Base-by-base conservation (phyloP, 805 yeast genomes). In the Ogataea paradorogensis region DNA sequence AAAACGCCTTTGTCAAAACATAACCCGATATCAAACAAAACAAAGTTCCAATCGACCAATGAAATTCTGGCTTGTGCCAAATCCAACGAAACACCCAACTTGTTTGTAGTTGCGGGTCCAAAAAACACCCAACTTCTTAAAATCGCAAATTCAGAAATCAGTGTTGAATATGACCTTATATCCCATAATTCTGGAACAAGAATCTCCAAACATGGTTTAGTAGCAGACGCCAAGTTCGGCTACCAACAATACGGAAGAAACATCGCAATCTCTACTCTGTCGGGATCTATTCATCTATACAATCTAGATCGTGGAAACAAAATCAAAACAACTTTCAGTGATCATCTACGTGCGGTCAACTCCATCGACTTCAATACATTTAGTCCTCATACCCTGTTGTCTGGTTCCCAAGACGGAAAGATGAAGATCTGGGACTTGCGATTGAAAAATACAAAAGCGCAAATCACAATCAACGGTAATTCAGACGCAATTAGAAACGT, bases 391-490 rank as follows among this genome's bases (percentile, higher is more conserved):
- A 51, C 65, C 14, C 47, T 78, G 11, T 50, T 76, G 2, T 74
- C 82, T 1, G 95, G 93, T 2, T 82, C 90, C 0, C 93, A 84
- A 61, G 93, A 84, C 63, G 93, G 93, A 4, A 69, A 80, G 13
- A 78, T 84, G 45, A 81, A 82, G 50, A 58, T 84, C 4, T 85
- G 93, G 91, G 95, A 85, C 59, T 58, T 82, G 36, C 65, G 87
- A 33, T 53, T 69, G 28, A 65, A 67, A 24, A 57, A 59, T 32
- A 67, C 63, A 24, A 73, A 65, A 51, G 78, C 84, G 15, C 66
- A 65, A 15, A 46, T 70, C 36, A 71, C 78, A 7, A 71, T 84
- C 44, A 63, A 65, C 35, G 78, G 84, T 13, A 80, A 80, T 33
- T 77, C 86, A 1, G 97, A 88, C 55, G 83, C 95, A 1, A 74